Evolutionary conservation across 2,329 filamentous ascomycete species (phyloP).

Genomic region (Colletotrichum caudatum): DNA sequence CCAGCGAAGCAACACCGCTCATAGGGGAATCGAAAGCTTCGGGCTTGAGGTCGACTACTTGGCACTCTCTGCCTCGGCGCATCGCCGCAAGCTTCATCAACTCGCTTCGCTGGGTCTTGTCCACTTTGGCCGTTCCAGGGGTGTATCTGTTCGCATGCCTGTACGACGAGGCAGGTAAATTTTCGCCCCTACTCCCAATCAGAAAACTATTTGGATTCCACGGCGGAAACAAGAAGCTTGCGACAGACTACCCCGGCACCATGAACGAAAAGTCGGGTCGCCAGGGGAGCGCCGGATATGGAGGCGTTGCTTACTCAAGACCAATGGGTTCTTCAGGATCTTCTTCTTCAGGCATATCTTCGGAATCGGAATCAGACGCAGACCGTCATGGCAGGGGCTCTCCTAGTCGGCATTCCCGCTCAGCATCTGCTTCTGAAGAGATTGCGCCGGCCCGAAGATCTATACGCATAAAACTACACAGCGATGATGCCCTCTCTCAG

Average conservation of each 20-base stretch:
- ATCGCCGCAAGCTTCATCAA: slow-evolving; percentile 79
- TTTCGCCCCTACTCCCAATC: slow-evolving; percentile 81
- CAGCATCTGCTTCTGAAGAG: slow-evolving; percentile 75
- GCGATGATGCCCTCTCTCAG: slow-evolving; percentile 79
- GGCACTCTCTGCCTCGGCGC: slow-evolving; percentile 73
- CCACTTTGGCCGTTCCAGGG: slow-evolving; percentile 82
- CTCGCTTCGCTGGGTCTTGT: slow-evolving; percentile 82
- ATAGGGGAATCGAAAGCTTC: slow-evolving; percentile 52
- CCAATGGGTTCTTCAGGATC: slow-evolving; percentile 58
- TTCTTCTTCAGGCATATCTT: slow-evolving; percentile 74
- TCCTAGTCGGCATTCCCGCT: slow-evolving; percentile 67
- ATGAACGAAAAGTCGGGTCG: slow-evolving; percentile 49
- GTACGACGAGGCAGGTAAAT: slow-evolving; percentile 82
- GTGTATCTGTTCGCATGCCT: slow-evolving; percentile 87
- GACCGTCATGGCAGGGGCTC: slow-evolving; percentile 50
- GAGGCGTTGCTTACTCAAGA: slow-evolving; percentile 39
- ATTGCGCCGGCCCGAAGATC: slow-evolving; percentile 78
- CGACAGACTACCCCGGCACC: slow-evolving; percentile 49
- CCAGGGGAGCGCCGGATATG: slow-evolving; percentile 39
- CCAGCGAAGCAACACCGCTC: slow-evolving; percentile 76
- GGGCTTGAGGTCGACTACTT: slow-evolving; percentile 56
- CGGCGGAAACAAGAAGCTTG: slow-evolving; percentile 63
- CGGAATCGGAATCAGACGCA: slow-evolving; percentile 77
- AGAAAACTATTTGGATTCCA: slow-evolving; percentile 70
- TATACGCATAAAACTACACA: slow-evolving; percentile 90